Evolutionary conservation across 306 rosid genomes (phyloP), one percentile per base, ranked within the genome.

Genomic region (Quercus parvula): DNA sequence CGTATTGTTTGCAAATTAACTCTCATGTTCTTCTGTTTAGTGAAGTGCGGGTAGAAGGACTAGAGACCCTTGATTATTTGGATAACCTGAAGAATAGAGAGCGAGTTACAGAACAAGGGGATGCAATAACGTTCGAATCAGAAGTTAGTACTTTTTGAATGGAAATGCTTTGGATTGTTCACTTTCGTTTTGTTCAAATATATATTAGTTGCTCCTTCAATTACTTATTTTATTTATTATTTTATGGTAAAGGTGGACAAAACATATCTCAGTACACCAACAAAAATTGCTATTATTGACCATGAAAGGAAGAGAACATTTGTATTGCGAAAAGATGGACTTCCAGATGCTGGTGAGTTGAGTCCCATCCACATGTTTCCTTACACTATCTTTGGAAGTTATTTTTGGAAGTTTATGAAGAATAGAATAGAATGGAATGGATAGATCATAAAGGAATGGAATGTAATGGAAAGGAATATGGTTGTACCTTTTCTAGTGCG

Each of bases 21-120:
- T 78, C 57, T 70, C 57, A 54, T 35, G 20, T 54, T 79, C 51
- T 67, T 33, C 56, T 71, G 59, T 86, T 35, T 75, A 91, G 97
- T 77, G 98, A 91, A 84, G 98, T 93, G 75, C 90, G 94, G 19
- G 82, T 93, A 69, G 98, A 91, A 86, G 94, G 98, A 77, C 68
- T 91, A 56, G 98, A 93, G 89, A 93, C 97, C 68, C 77, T 85
- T 71, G 94, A 93, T 86, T 93, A 91, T 87, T 85, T 93, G 82
- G 97, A 93, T 83, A 90, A 91, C 81, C 82, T 93, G 86, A 87
- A 86, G 88, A 78, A 85, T 35, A 85, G 75, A 81, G 90, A 91
- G 81, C 83, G 93, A 18, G 80, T 83, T 73, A 91, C 97, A 68
- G 96, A 93, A 83, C 97, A 93, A 85, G 97, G 93, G 75, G 91